These are phyloP conservation scores for Ceratocystis lukuohia DNA, from an alignment of 2,329 filamentous ascomycete species.

Conservation along the genomic window DNA sequence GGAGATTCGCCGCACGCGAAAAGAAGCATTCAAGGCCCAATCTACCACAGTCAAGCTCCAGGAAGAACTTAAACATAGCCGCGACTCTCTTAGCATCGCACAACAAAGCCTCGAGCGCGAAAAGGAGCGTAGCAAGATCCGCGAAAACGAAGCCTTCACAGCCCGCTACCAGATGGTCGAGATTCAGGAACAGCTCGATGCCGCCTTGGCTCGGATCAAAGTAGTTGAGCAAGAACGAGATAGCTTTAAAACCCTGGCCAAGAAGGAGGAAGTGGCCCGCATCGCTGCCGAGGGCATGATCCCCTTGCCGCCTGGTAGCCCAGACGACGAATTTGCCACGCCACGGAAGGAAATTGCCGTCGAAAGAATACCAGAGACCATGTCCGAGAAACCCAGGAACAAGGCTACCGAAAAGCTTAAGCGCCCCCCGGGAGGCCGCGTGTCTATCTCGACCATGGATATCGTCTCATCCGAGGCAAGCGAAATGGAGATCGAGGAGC, in stretches of 20 bases:
- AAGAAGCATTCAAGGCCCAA: constrained; percentile 64
- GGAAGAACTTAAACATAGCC: constrained; percentile 54
- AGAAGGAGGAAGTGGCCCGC: constrained; percentile 59
- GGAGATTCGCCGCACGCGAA: constrained; percentile 54
- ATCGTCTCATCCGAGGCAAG: constrained; percentile 42
- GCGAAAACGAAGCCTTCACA: constrained; percentile 57
- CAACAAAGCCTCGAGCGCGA: constrained; percentile 50
- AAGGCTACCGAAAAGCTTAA: constrained; percentile 23
- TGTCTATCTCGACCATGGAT: constrained; percentile 36
- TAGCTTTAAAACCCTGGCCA: constrained; percentile 55
- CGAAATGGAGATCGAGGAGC: constrained; percentile 46
- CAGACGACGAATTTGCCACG: constrained; percentile 48
- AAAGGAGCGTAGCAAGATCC: constrained; percentile 44
- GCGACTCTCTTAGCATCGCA: constrained; percentile 38
- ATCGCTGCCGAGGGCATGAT: constrained; percentile 60
- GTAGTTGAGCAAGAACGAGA: constrained; percentile 62
- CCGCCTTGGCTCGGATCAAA: constrained; percentile 48
- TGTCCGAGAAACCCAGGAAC: constrained; percentile 22
- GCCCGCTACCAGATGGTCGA: constrained; percentile 53
- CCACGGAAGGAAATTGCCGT: constrained; percentile 34
- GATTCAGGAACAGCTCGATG: constrained; percentile 52
- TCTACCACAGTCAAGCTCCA: constrained; percentile 57
- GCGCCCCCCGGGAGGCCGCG: constrained; percentile 23
- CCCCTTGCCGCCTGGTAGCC: constrained; percentile 44
- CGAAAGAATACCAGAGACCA: constrained; percentile 19